Evolutionary conservation across 2,329 filamentous ascomycete genomes (phyloP).

Genomic region (Epichloe scottii): DNA sequence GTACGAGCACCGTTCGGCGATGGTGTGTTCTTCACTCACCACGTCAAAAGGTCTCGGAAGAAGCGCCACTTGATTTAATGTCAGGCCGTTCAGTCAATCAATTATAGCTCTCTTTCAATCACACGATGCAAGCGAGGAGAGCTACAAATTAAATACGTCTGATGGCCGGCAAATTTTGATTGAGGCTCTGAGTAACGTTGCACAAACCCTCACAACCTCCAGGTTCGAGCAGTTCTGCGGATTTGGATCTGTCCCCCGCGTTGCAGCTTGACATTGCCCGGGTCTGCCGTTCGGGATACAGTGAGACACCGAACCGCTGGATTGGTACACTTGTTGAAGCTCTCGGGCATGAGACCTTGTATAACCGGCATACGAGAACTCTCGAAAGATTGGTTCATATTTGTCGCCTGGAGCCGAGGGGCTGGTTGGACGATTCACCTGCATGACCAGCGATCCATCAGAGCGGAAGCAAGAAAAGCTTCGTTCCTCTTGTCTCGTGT

Average conservation of each 20-base stretch:
- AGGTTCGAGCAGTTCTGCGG: not conserved
- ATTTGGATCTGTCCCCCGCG: not conserved
- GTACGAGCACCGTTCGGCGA: not conserved
- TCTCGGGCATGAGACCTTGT: slow-evolving; percentile 2
- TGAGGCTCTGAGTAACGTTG: slow-evolving; percentile 1
- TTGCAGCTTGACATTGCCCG: not conserved
- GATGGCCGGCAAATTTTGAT: not conserved
- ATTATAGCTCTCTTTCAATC: not conserved
- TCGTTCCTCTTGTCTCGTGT: slow-evolving; percentile 3
- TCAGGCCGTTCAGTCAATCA: not conserved
- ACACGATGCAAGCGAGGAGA: not conserved
- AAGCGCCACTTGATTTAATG: not conserved
- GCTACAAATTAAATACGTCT: not conserved
- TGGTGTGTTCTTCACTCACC: not conserved
- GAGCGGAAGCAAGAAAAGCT: not conserved
- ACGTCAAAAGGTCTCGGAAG: not conserved
- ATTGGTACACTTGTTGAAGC: slow-evolving; percentile 2
- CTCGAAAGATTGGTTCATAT: not conserved
- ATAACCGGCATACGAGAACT: slow-evolving; percentile 1
- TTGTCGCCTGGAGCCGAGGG: not conserved
- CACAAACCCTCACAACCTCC: not conserved
- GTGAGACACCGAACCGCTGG: slow-evolving; percentile 3
- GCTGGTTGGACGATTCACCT: not conserved
- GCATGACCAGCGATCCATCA: not conserved
- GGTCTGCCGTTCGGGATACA: slow-evolving; percentile 2